Conservation (phyloP, 495 filamentous ascomycete species). For the Cenococcum geophilum region DNA sequence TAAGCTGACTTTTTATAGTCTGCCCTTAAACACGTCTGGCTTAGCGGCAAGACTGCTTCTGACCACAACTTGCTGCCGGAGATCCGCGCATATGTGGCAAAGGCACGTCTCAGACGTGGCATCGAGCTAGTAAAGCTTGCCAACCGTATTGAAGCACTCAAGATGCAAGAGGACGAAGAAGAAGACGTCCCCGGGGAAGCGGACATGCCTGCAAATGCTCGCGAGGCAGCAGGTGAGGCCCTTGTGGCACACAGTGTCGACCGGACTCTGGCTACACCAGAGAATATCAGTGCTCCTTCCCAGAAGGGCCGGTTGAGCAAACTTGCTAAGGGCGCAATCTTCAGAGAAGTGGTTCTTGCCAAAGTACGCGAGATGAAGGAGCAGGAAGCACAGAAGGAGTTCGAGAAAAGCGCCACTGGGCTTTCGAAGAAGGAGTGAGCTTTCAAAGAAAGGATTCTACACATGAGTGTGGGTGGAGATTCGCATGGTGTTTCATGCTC, state of each 20-base stretch:
- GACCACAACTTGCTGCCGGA: constrained; percentile 97
- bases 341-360: constrained; percentile 93
- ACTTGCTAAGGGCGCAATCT: constrained; percentile 82
- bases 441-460: neutral
- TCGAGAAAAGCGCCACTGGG: constrained; percentile 33
- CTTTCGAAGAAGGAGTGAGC: constrained; percentile 19
- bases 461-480: neutral
- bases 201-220: constrained; percentile 55
- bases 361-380: constrained; percentile 94
- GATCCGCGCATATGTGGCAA: constrained; percentile 89
- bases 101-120: constrained; percentile 81
- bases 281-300: constrained; percentile 20
- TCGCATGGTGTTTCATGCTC: no score
- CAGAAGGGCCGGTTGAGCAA: constrained; percentile 59
- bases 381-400: constrained; percentile 53
- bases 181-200: constrained; percentile 62
- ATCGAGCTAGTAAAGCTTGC: constrained; percentile 96
- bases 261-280: constrained; percentile 35
- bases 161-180: constrained; percentile 87
- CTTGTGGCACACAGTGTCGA: constrained; percentile 33
- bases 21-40: constrained; percentile 81
- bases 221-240: constrained; percentile 38
- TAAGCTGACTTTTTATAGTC: constrained; percentile 42
- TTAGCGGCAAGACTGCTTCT: constrained; percentile 81
- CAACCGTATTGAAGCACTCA: constrained; percentile 94